These are phyloP conservation scores for Arabidopsis hybrid DNA, from an alignment of 441 rosid genomes.

Conservation along the genomic window DNA sequence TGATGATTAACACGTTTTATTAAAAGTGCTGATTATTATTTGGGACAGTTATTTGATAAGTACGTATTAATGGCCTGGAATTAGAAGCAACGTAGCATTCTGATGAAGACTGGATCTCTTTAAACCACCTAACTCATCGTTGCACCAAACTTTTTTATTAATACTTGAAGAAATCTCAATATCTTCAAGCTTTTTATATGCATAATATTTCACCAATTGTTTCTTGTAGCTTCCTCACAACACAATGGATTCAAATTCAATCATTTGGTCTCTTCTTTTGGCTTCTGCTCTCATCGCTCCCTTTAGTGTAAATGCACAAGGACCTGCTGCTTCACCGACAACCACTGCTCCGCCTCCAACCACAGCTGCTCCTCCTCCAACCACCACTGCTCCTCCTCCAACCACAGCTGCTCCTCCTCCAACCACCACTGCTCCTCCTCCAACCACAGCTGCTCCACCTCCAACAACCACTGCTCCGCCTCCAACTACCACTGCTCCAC, in stretches of 20 bases:
- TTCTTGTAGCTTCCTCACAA: slow-evolving; percentile 35
- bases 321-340: slow-evolving; percentile 77
- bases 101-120: slow-evolving; percentile 56
- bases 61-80: slow-evolving; percentile 16
- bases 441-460: slow-evolving; percentile 40
- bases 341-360: slow-evolving; percentile 42
- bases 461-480: slow-evolving; percentile 47
- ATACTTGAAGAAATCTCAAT: slow-evolving; percentile 33
- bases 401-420: slow-evolving; percentile 45
- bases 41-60: slow-evolving; percentile 8
- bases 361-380: slow-evolving; percentile 44
- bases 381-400: slow-evolving; percentile 49
- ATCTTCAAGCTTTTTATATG: slow-evolving; percentile 17
- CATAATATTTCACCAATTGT: slow-evolving; percentile 43
- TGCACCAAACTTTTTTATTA: slow-evolving; percentile 54
- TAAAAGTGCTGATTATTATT: background rate
- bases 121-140: slow-evolving; percentile 49
- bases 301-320: slow-evolving; percentile 60
- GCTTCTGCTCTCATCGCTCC: slow-evolving; percentile 50
- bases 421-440: slow-evolving; percentile 40
- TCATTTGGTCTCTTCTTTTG: slow-evolving; percentile 48
- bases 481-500: slow-evolving; percentile 40
- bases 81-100: slow-evolving; percentile 63
- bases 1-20: slow-evolving; percentile 13
- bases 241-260: slow-evolving; percentile 56